Evolutionary conservation across 164 flowering plant species (phyloP), one percentile per base, ranked within the genome.

Genomic region (Macadamia tetraphylla): DNA sequence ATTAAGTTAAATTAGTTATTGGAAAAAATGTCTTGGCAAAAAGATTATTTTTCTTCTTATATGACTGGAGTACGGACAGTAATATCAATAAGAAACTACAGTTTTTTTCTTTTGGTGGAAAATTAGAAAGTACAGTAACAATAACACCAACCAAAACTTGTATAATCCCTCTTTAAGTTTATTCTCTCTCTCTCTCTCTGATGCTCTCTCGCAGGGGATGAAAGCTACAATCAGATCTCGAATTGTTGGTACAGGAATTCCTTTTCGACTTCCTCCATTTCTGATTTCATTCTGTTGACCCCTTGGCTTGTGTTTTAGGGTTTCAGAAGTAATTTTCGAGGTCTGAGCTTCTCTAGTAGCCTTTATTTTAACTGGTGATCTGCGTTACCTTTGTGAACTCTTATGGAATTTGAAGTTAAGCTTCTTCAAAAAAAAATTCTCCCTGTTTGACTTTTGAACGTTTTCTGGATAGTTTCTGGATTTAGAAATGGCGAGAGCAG

Each of bases 401-500:
- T 53, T 1, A 14, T 53, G 17, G n/a, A 53, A 12, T 53, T 17
- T 17, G 53, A 12, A 17, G 1, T 53, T 14, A 14, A 2, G 15
- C 17, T 14, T 53, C 15, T 17, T 14, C 23, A 23, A 23, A 23
- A 23, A 23, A 23, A 23, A 23, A 23, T 53, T 53, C 2, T 53
- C 6, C 15, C 57, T 53, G 15, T 14, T 53, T 53, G 13, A 14
- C 15, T 53, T 53, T 5, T 1, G 17, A 1, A 13, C 18, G n/a
- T 2, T 14, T 53, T 53, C 15, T 14, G 57, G 57, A 17, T 53
- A 53, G 57, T 12, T 12, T 14, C 18, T 14, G 14, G 17, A 52
- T 29, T 31, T 59, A 48, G 55, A 49, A 62, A 91, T 91, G 97
- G 90, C 94, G 17, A 71, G 88, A 73, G 91, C 89, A 0, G 97